Evolutionary conservation across 106 monocot genomes (phyloP), one percentile per base, ranked within the genome.

Genomic region (Dioscorea alata): DNA sequence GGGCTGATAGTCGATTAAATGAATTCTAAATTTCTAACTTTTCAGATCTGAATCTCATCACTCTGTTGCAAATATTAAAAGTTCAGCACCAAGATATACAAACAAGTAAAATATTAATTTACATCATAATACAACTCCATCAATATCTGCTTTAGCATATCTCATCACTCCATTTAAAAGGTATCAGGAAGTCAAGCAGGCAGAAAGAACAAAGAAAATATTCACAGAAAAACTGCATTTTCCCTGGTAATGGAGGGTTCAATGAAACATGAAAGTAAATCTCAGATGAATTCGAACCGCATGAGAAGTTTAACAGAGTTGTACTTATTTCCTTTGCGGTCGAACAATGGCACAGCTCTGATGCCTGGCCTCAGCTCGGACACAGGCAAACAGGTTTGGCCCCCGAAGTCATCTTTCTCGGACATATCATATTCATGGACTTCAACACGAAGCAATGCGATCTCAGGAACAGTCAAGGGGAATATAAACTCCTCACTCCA

Each of bases 401-500:
- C 81, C 1, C 67, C 81, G 22, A 81, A 81, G 49, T 73, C 81
- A 50, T 76, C 81, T 57, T 75, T 67, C 50, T 81, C 81, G 0
- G 73, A 76, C 57, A 73, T 64, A 19, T 81, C 81, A 18, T 81
- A 72, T 20, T 81, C 81, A 25, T 69, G 76, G 0, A 81, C 81
- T 50, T 81, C 81, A 21, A 81, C 52, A 14, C 81, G 50, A n/a
- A 81, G 62, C 4, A 81, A 23, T 3, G 81, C 81, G 8, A 81
- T 53, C 60, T 81, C 76, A 4, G 81, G 81, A 17, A 81, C 73
- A 16, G 68, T 69, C 22, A 81, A 33, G 4, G 63, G 72, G 69
- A 81, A 81, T 0, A 15, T 32, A 54, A 81, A 81, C 68, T 81
- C 81, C 25, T 81, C 76, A 15, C 72, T 42, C 81, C 81, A 82